Conservation (phyloP, 192 early-diverging fungal genomes). For the Pilaira anomala region DNA sequence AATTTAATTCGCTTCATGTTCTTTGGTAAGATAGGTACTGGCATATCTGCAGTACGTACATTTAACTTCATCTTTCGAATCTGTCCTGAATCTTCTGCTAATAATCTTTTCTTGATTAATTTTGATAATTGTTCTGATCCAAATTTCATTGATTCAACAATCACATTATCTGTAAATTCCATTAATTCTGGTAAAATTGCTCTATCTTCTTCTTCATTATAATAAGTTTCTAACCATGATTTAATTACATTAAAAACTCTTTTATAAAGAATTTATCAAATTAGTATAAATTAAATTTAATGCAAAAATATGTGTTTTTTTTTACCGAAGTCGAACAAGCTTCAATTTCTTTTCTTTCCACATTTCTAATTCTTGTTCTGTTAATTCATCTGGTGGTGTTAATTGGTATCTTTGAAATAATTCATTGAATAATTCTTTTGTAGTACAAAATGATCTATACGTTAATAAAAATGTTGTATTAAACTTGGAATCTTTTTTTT, state of each 20-base stretch:
- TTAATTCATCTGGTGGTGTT: slow-evolving; percentile 63
- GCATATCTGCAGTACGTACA: slow-evolving; percentile 55
- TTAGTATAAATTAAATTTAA: neutral
- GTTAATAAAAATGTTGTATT: slow-evolving; percentile 85
- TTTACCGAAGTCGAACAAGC: slow-evolving; percentile 73
- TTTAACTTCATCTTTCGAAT: slow-evolving; percentile 67
- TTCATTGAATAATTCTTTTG: slow-evolving; percentile 74
- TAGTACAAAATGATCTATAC: slow-evolving; percentile 85
- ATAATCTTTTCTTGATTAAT: slow-evolving; percentile 32
- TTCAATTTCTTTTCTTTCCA: slow-evolving; percentile 88
- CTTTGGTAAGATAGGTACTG: slow-evolving; percentile 76
- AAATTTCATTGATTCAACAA: slow-evolving; percentile 34
- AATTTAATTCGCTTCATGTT: slow-evolving; percentile 74
- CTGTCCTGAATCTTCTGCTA: slow-evolving; percentile 42
- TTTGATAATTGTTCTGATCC: slow-evolving; percentile 30
- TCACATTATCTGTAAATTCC: slow-evolving; percentile 22
- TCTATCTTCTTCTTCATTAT: slow-evolving; percentile 67
- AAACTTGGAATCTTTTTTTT: slow-evolving; percentile 79
- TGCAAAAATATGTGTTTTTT: neutral
- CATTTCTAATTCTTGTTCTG: slow-evolving; percentile 59
- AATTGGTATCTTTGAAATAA: slow-evolving; percentile 76
- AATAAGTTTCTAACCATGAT: slow-evolving; percentile 87
- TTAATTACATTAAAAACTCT: slow-evolving; percentile 89
- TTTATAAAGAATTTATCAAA: neutral
- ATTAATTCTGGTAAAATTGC: slow-evolving; percentile 19